Evolutionary conservation across 108 stramenopile genomes (phyloP), one percentile per base, ranked within the genome.

Genomic region (Mediolabrus comicus): DNA sequence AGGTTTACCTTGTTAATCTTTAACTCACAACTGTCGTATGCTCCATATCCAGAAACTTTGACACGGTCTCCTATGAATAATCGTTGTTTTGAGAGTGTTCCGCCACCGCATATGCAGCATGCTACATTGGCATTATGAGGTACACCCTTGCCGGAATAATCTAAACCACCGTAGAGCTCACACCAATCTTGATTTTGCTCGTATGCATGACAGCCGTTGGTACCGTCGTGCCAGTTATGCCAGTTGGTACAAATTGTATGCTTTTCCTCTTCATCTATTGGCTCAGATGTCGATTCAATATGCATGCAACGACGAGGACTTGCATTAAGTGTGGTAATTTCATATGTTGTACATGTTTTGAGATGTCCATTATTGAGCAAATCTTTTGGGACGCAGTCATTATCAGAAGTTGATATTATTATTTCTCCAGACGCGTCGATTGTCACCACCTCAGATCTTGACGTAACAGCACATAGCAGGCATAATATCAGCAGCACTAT

Each of bases 41-140:
- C 55, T 0, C 57, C 28, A 30, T 30, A 43, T 17, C 33, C 51
- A 31, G 63, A 59, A 8, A 80, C 10, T 22, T 53, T 58, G 51
- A 75, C 73, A 53, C 51, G 17, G 11, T 74, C 74, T 4, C 79
- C 79, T 17, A 80, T 58, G 8, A 46, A 32, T 10, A 80, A 56
- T 0, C 79, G 67, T 22, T 67, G 56, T 49, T 35, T 57, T 19
- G 13, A 9, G 14, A 22, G 28, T 10, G 22, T 52, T 5, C 79
- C 79, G 1, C 79, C 79, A 14, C 74, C 74, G 43, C 79, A 80
- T 51, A 35, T 69, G 38, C 79, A 80, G 34, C 79, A 80, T 59
- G 79, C 79, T 41, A 75, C 17, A 7, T 59, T 59, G 51, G 79
- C 54, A 31, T 52, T 67, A 33, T 59, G 29, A 30, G 19, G 51